phyloP scores from a whole-genome alignment of 2,329 filamentous ascomycete species.

The Cladosporium sp. region DNA sequence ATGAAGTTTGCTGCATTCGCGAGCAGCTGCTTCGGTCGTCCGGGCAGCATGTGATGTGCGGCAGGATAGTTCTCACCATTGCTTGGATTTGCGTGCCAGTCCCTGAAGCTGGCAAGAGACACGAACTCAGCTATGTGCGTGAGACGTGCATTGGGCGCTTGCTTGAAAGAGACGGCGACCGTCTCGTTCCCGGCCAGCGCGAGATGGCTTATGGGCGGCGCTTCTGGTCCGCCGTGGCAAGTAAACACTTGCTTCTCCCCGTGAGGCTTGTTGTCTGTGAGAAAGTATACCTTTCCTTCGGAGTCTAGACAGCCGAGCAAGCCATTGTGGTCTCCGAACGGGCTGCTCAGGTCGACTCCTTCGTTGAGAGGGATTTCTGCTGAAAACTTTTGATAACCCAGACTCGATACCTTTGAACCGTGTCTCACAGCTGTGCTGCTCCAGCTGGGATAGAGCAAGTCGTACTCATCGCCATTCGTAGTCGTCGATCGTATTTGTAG shows the following conservation, averaged over 20 bases:
- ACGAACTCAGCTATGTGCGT: conserved; percentile 26
- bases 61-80: conserved; percentile 18
- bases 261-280: conserved; percentile 2
- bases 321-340: conserved; percentile 29
- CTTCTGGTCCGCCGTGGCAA: background rate
- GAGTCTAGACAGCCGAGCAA: conserved; percentile 23
- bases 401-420: conserved; percentile 9
- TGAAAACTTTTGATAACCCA: conserved; percentile 16
- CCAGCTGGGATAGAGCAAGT: conserved; percentile 29
- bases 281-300: conserved; percentile 20
- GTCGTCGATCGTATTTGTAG: background rate
- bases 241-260: background rate
- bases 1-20: conserved; percentile 36
- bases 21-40: conserved; percentile 25
- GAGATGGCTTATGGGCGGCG: conserved; percentile 19
- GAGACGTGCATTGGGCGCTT: conserved; percentile 20
- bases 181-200: conserved; percentile 25
- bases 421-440: conserved; percentile 23
- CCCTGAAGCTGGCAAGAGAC: conserved; percentile 19
- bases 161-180: conserved; percentile 24
- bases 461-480: background rate
- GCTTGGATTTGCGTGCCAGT: conserved; percentile 25
- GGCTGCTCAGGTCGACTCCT: conserved; percentile 2
- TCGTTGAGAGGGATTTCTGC: background rate
- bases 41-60: conserved; percentile 24